Conservation (phyloP, 148 eudicot species). For the Diospyros kaki region DNA sequence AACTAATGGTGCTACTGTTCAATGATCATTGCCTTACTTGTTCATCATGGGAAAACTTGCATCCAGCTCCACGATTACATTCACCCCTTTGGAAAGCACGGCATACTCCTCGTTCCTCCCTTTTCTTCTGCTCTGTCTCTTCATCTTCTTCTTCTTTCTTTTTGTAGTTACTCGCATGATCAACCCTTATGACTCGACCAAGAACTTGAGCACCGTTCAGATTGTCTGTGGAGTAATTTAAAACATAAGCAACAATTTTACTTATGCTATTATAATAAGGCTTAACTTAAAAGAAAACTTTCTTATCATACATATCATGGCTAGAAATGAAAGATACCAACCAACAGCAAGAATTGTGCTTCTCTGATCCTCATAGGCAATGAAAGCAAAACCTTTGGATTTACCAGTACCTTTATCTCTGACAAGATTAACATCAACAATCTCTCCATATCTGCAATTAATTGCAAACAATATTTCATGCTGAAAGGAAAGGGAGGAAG, state of each 20-base stretch:
- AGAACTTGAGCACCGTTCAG: conserved; percentile 80
- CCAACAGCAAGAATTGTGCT: conserved; percentile 96
- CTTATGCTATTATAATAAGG: background rate
- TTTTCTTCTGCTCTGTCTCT: conserved; percentile 64
- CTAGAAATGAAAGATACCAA: conserved; percentile 27
- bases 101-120: conserved; percentile 93
- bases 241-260: background rate
- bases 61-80: conserved; percentile 75
- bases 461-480: background rate
- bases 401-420: conserved; percentile 87
- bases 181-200: conserved; percentile 83
- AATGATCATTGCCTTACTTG: conserved; percentile 36
- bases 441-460: conserved; percentile 69
- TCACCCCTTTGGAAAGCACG: conserved; percentile 92
- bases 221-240: conserved; percentile 48
- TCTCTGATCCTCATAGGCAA: conserved; percentile 96
- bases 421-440: conserved; percentile 90
- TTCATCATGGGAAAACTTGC: conserved; percentile 90
- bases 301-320: background rate
- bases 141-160: conserved; percentile 97
- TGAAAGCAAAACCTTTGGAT: conserved; percentile 88
- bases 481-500: too few relatives aligned
- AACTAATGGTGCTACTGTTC: background rate
- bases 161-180: conserved; percentile 77
- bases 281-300: background rate